Evolutionary conservation across 768 basidiomycete species (phyloP).

Genomic region (Phanerodontia chrysosporium): DNA sequence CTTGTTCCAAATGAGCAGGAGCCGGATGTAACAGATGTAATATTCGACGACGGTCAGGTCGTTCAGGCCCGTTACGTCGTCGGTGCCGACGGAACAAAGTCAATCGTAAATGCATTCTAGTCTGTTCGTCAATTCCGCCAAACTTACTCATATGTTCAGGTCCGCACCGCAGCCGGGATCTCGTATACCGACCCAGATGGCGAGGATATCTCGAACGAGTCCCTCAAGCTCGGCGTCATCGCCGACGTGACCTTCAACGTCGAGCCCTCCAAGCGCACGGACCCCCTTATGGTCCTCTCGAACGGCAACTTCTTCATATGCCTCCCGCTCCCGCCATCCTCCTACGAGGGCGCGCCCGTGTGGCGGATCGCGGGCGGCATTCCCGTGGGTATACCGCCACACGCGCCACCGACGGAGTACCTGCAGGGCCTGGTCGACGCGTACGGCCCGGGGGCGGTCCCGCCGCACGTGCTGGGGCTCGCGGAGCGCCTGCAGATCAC

Average conservation of each 20-base stretch:
- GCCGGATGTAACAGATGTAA: constrained; percentile 31
- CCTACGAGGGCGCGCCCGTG: constrained; percentile 20
- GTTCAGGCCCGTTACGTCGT: constrained; percentile 44
- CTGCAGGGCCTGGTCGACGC: constrained; percentile 40
- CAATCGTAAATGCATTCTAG: constrained; percentile 30
- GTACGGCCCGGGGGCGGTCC: constrained; percentile 36
- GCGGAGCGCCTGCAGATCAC: constrained; percentile 30
- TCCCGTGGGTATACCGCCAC: constrained; percentile 34
- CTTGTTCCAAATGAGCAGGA: constrained; percentile 29
- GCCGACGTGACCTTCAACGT: constrained; percentile 40
- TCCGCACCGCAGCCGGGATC: constrained; percentile 39
- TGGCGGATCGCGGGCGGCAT: constrained; percentile 41
- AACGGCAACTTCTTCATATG: constrained; percentile 31
- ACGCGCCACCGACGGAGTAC: constrained; percentile 35
- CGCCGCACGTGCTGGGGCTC: constrained; percentile 20
- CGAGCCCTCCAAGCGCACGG: constrained; percentile 15
- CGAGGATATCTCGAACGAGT: constrained; percentile 15
- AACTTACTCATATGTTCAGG: constrained; percentile 25
- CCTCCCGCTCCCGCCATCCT: constrained; percentile 31
- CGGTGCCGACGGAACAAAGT: constrained; percentile 49
- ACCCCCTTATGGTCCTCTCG: constrained; percentile 24
- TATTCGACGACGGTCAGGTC: constrained; percentile 42
- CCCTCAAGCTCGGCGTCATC: constrained; percentile 37
- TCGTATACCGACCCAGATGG: constrained; percentile 41
- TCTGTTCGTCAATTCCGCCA: neutral